Base-by-base conservation (phyloP, 352 stramenopile species). In the Globisporangium nodosum region DNA sequence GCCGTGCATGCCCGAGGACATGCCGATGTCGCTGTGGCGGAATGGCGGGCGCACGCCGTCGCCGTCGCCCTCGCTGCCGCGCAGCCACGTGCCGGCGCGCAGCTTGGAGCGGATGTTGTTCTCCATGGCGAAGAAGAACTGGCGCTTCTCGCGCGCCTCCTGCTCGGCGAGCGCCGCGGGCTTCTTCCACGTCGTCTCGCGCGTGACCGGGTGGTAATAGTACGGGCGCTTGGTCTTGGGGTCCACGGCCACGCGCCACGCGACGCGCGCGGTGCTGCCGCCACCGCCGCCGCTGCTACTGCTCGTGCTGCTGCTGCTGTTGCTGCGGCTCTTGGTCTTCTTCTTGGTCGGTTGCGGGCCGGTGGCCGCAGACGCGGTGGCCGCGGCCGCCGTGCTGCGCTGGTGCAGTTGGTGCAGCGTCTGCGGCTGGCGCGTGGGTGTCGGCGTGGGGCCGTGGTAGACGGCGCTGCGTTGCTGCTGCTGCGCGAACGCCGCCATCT, bases 141-240 rank as follows among this genome's bases (percentile, higher is more conserved):
- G 73, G 15, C 72, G 73, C 52, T 85, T 85, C 54, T 92, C 82
- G 31, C 66, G 75, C 48, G 84, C 87, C 56, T 97, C 89, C 59
- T 88, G 85, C 37, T 87, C 75, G 6, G 90, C 64, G 9, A 92
- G 63, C 52, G 84, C 75, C 8, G 69, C 60, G 13, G 96, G 97
- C 52, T 98, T 99, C 53, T 97, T 97, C 97, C 97, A 99, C 58
- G 96, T 96, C 39, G 97, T 98, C 74, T 98, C 87, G n/a, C 96
- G 81, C 0, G 96, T 98, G 18, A 94, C 58, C 1, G 83, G 76
- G 70, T 99, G 93, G 73, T 98, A 99, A 66, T 98, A 99, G 81
- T 99, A 99, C n/a, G 87, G 89, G 30, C 90, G 84, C 59, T 96
- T 92, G 20, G 83, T 90, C 63, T 89, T 87, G 18, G 85, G 85